Base-by-base conservation (phyloP, 1,284 basidiomycete genomes). In the Ustilago shanxiensis region DNA sequence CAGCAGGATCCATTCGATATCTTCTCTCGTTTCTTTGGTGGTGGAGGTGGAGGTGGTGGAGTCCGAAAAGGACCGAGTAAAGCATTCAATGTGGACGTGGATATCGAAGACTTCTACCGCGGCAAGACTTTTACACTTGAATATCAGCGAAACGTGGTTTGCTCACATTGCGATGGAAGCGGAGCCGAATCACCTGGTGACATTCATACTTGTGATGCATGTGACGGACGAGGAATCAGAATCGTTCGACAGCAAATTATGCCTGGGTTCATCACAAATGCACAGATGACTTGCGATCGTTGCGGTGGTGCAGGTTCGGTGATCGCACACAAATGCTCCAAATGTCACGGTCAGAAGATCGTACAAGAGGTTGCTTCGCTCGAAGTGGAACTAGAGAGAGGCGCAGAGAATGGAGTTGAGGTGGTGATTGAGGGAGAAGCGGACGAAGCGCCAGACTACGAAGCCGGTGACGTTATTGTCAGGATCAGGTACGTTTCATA, bases 171-270 rank as follows among this genome's bases (percentile, higher is more conserved):
- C 69, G 83, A 83, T 51, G 84, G 84, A 28, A 79, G 77, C 44
- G 84, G 84, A 20, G 84, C 84, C n/a, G 69, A 79, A 44, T 81
- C 76, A 3, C 76, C 81, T 7, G 63, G 44, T 20, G 80, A 86
- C 49, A 83, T 86, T 47, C 83, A 83, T 52, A 73, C 74, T 3
- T 86, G 84, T 66, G 68, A 77, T 3, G 44, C 70, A 5, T 86
- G 84, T 63, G 60, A 74, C 11, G 84, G 84, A 3, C 60, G 75
- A 11, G 84, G 84, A 14, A 63, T 84, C 16, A 70, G 82, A 31
- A 72, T 86, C 47, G 70, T 85, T 14, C 71, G 79, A 20, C 84
- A 86, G 70, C 83, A 86, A 59, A 83, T 86, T 73, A 85, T 85
- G 84, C 84, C 84, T 7, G 84, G 84, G 20, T 86, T 85, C 47